Evolutionary conservation across 148 eudicot species (phyloP).

Genomic region (Selenicereus undatus): DNA sequence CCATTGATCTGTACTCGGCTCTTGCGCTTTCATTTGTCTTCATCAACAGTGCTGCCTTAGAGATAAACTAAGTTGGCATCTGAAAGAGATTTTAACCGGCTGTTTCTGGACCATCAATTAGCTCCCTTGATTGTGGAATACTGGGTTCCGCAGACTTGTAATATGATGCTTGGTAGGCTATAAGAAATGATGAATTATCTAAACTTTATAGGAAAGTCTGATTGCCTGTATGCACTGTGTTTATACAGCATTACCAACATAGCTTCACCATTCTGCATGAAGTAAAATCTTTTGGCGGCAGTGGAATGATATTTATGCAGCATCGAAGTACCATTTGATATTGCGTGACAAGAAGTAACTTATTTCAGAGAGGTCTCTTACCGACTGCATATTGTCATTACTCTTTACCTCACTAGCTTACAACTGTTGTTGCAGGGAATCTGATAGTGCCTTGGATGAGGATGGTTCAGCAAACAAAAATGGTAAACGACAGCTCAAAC

Average conservation of each 20-base stretch:
- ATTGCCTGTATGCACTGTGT: no score
- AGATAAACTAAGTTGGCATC: neutral
- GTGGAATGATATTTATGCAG: neutral
- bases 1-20: neutral
- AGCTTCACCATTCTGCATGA: no score
- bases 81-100: no score
- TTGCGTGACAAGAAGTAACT: no score
- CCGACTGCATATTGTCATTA: neutral
- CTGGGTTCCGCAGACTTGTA: no score
- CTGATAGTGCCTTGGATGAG: slow-evolving; percentile 61
- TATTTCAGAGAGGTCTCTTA: neutral
- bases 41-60: neutral
- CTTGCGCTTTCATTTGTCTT: neutral
- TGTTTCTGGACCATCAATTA: no score
- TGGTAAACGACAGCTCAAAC: slow-evolving; percentile 63
- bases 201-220: no score
- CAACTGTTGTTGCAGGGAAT: slow-evolving; percentile 46
- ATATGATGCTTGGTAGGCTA: no score
- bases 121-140: no score
- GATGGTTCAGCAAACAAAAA: slow-evolving; percentile 45
- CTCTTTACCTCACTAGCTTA: neutral
- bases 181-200: no score
- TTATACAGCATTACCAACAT: no score
- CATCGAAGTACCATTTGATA: neutral
- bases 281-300: neutral